phyloP scores from a whole-genome alignment of 2,329 filamentous ascomycete species.

The Fusarium torulosum region DNA sequence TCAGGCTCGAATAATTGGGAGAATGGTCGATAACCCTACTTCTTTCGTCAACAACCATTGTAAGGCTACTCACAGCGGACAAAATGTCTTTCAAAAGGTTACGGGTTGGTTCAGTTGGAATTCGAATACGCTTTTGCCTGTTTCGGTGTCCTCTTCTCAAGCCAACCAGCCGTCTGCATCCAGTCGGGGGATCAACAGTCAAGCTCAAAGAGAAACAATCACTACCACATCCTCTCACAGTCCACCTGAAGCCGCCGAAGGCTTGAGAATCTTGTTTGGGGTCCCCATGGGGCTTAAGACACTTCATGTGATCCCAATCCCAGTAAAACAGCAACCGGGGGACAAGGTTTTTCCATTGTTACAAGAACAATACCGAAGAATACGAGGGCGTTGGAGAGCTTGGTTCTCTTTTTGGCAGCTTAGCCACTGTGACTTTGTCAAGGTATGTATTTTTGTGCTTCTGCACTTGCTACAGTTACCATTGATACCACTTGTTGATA shows the following conservation, averaged over 20 bases:
- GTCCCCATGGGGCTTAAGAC: conserved; percentile 11
- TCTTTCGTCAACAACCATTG: background rate
- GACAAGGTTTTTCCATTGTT: conserved; percentile 2
- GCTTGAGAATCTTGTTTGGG: conserved; percentile 12
- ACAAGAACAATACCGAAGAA: conserved; percentile 9
- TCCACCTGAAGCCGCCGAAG: background rate
- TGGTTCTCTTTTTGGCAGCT: conserved; percentile 26
- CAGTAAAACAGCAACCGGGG: background rate
- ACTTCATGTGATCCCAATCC: conserved; percentile 4
- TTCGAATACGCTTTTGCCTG: conserved; percentile 3
- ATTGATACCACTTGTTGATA: background rate
- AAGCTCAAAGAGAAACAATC: background rate
- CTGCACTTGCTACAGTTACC: background rate
- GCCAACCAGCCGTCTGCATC: background rate
- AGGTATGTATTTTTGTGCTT: background rate
- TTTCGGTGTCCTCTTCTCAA: background rate
- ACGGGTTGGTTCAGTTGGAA: conserved; percentile 1
- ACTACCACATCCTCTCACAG: background rate
- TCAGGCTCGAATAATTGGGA: background rate
- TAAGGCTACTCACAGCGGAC: background rate
- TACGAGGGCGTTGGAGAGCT: conserved; percentile 3
- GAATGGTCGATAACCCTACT: background rate
- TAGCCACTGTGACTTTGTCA: conserved; percentile 22
- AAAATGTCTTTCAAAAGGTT: background rate
- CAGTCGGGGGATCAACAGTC: background rate